Base-by-base conservation (phyloP, 2,329 filamentous ascomycete genomes). In the Alternaria triticina region DNA sequence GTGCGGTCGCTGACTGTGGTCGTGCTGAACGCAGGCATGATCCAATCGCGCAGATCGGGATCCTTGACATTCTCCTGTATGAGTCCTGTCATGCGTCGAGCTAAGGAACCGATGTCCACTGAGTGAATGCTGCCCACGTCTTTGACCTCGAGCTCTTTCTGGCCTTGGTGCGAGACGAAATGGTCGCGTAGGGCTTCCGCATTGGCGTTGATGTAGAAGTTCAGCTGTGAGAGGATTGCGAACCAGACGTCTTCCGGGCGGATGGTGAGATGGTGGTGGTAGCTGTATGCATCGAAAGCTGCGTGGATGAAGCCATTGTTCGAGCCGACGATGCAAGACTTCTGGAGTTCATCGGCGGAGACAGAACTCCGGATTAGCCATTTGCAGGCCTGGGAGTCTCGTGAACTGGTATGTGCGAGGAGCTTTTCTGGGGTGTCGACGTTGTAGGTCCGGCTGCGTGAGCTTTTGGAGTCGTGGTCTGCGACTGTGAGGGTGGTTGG, bases 81-180 rank as follows among this genome's bases (percentile, higher is more conserved):
- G 6, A 55, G 12, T 3, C 36, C 43, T 4, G 59, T 63, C 63
- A 66, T 65, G 6, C 54, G 54, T 13, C 33, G 13, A 12, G 67
- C 61, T 13, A 70, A 23, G 0, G 17, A 5, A 1, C 61, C 62
- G 2, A 69, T 54, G 5, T 69, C 49, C 2, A 64, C 50, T 1
- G 23, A 54, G 0, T 65, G 6, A 5, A 70, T 65, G 9, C 4
- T 56, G 5, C 64, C 65, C 6, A 59, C 13, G 1, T 49, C 62
- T 23, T 30, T 28, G 11, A 74, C 60, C 3, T 20, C 27, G 23
- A 74, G 62, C 51, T 69, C 25, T 28, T 57, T 70, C 58, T 62
- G 66, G 0, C 72, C 76, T 13, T 77, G 20, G 59, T 82, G 80
- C 3, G 67, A 62, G 20, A 83, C 75, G 4, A 75, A 65, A 6